These are phyloP conservation scores for Boletus semigastroideus DNA, from an alignment of 1,284 basidiomycete genomes.

Conservation along the genomic window DNA sequence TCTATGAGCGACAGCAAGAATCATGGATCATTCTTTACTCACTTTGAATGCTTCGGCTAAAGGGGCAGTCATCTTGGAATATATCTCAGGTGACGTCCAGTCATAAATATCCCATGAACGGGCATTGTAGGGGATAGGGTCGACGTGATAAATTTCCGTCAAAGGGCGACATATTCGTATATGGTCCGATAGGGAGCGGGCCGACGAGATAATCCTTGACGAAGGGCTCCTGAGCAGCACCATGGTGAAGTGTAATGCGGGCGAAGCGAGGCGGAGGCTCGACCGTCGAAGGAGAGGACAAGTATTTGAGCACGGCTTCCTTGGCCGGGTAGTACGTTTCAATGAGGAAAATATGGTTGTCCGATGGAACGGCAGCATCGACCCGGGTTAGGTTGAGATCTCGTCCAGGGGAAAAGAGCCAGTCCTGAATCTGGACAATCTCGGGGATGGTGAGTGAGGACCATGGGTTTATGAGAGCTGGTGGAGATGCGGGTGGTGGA, in stretches of 20 bases:
- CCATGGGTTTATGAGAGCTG: slow-evolving; percentile 48
- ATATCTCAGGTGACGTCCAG: slow-evolving; percentile 37
- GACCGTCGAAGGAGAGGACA: slow-evolving; percentile 35
- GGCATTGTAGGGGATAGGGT: slow-evolving; percentile 52
- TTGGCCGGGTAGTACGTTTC: slow-evolving; percentile 53
- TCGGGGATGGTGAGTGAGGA: slow-evolving; percentile 46
- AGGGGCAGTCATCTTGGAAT: slow-evolving; percentile 31
- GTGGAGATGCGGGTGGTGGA: slow-evolving; percentile 38
- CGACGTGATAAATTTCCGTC: slow-evolving; percentile 52
- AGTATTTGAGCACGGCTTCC: slow-evolving; percentile 46
- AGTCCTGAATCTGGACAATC: slow-evolving; percentile 43
- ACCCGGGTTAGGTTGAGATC: slow-evolving; percentile 49
- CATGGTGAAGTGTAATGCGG: slow-evolving; percentile 53
- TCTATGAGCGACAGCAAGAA: slow-evolving; percentile 8
- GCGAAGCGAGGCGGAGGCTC: slow-evolving; percentile 38
- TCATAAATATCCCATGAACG: slow-evolving; percentile 39
- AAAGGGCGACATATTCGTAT: slow-evolving; percentile 40
- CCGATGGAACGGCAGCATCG: slow-evolving; percentile 34
- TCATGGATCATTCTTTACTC: slow-evolving; percentile 12
- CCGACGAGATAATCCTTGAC: slow-evolving; percentile 58
- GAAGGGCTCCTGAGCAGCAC: slow-evolving; percentile 40
- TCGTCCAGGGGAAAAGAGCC: slow-evolving; percentile 45
- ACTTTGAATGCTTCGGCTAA: slow-evolving; percentile 44
- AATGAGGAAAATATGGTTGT: slow-evolving; percentile 51
- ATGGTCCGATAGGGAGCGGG: slow-evolving; percentile 46